Conservation (phyloP, 805 yeast species). For the Nematodospora valgi region DNA sequence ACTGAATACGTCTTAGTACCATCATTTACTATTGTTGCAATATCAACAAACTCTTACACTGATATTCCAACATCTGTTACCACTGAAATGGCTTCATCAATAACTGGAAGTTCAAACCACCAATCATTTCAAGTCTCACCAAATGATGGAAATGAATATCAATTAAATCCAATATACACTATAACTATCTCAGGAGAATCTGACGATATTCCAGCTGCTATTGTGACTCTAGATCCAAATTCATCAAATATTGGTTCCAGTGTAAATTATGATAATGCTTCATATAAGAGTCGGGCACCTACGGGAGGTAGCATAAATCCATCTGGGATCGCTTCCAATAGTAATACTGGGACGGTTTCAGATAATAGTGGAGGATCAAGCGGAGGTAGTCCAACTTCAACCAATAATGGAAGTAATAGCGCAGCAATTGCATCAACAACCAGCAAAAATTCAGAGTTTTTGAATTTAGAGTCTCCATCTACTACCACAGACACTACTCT, state of each 20-base stretch:
- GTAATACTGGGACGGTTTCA: background rate
- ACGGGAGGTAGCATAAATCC: background rate
- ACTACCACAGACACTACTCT: background rate
- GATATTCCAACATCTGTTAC: background rate
- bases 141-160: too few species aligned
- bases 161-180: too few species aligned
- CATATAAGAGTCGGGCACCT: background rate
- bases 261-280: background rate
- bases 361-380: background rate
- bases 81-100: background rate
- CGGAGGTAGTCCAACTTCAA: background rate
- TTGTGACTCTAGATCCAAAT: background rate
- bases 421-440: background rate
- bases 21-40: too few species aligned
- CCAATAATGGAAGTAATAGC: background rate
- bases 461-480: background rate
- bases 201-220: too few species aligned
- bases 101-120: too few species aligned
- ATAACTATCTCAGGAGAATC: too few species aligned
- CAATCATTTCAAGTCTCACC: too few species aligned
- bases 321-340: background rate
- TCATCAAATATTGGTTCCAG: background rate
- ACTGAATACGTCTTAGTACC: too few species aligned
- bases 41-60: too few species aligned
- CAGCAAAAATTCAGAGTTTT: background rate